Percentiles rank a stretch among this genome's conserved stretches.
phyloP scores from a whole-genome alignment of 1,139 yeast genomes.

The Geotrichum fermentans region DNA sequence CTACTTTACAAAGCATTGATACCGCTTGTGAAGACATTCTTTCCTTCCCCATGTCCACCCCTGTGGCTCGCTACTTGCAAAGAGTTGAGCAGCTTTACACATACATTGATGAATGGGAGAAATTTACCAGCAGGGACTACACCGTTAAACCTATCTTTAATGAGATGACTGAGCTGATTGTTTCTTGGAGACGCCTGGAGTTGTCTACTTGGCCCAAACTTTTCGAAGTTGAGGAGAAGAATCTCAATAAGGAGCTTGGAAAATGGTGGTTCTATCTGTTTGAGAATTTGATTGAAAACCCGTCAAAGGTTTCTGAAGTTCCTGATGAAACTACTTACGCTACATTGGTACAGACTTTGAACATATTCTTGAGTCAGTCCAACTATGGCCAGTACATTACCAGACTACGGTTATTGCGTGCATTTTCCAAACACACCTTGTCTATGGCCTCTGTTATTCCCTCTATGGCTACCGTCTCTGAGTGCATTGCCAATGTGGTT shows the following conservation, averaged over 20 bases:
- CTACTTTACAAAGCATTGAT: conserved; percentile 66
- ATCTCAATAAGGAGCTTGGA: conserved; percentile 52
- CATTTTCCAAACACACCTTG: conserved; percentile 53
- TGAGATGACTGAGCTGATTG: conserved; percentile 61
- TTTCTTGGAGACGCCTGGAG: conserved; percentile 87
- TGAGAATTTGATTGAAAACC: conserved; percentile 52
- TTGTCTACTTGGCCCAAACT: conserved; percentile 79
- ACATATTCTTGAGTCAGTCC: conserved; percentile 69
- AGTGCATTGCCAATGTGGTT: conserved; percentile 58
- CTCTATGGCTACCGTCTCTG: conserved; percentile 28
- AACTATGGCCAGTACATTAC: conserved; percentile 65
- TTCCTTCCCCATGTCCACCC: conserved; percentile 56
- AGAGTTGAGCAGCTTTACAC: conserved; percentile 85
- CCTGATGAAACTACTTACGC: conserved; percentile 35
- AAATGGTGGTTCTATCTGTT: conserved; percentile 90
- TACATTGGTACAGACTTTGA: conserved; percentile 62
- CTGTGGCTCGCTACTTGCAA: conserved; percentile 72
- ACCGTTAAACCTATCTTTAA: conserved; percentile 55
- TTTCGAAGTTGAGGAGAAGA: conserved; percentile 60
- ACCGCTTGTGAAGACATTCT: conserved; percentile 67
- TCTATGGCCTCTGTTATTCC: conserved; percentile 19
- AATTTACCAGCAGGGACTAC: conserved; percentile 77
- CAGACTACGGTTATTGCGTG: conserved; percentile 54
- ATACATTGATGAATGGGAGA: conserved; percentile 85
- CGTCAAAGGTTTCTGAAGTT: conserved; percentile 23